Percentiles rank a stretch among this genome's conserved stretches.
phyloP scores from a whole-genome alignment of 805 yeast genomes.

The Pichia scutulata region DNA sequence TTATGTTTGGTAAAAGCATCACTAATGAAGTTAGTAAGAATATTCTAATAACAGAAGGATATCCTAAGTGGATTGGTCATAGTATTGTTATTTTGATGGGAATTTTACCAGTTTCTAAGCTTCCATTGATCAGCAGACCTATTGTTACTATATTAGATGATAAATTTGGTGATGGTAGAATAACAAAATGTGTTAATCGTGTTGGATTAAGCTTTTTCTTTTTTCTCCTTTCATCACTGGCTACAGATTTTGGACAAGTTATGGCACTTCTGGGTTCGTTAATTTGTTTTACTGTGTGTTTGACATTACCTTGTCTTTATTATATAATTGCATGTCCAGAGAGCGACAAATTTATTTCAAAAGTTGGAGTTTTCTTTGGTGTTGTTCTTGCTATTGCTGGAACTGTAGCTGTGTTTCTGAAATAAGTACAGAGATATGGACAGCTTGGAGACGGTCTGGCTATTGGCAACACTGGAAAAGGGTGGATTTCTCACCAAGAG shows the following conservation, averaged over 20 bases:
- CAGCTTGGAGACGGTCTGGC: conserved; percentile 2
- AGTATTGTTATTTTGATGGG: conserved; percentile 63
- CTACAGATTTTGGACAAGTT: conserved; percentile 75
- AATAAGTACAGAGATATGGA: neutral
- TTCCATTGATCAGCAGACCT: conserved; percentile 80
- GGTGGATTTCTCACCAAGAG: conserved; percentile 16
- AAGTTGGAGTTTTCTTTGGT: neutral
- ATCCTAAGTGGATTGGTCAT: conserved; percentile 40
- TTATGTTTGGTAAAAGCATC: conserved; percentile 46
- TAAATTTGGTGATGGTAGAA: neutral
- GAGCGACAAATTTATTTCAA: conserved; percentile 1
- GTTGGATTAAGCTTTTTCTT: conserved; percentile 47
- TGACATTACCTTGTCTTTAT: conserved; percentile 69
- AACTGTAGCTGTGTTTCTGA: conserved; percentile 42
- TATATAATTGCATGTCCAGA: conserved; percentile 51
- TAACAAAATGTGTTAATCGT: conserved; percentile 23
- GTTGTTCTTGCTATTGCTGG: conserved; percentile 45
- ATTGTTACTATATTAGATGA: conserved; percentile 61
- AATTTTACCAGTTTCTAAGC: conserved; percentile 75
- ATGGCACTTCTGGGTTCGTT: conserved; percentile 79
- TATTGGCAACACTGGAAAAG: conserved; percentile 3
- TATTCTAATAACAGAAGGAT: conserved; percentile 36
- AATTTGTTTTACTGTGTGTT: conserved; percentile 70
- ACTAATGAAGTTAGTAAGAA: conserved; percentile 47
- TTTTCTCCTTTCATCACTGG: conserved; percentile 50